Conservation (phyloP, 208 protist genomes). For the Crithidia bombi region DNA sequence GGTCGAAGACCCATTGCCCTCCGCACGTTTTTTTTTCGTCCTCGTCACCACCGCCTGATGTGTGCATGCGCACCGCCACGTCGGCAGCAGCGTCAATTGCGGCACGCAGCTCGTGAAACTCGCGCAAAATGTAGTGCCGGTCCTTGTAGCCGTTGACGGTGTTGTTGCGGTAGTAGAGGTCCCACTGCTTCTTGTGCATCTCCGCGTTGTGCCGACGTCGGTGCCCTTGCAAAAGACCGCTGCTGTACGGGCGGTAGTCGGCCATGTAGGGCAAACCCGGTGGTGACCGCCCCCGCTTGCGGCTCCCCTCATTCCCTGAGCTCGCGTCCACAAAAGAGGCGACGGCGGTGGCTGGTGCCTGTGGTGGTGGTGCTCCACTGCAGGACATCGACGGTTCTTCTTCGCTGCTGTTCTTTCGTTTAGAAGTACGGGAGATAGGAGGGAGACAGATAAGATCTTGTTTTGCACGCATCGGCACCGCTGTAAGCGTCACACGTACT, state of each 20-base stretch:
- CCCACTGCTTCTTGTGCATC: slow-evolving; percentile 72
- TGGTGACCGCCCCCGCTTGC: slow-evolving; percentile 44
- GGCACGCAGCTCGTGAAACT: slow-evolving; percentile 79
- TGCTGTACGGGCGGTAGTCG: slow-evolving; percentile 83
- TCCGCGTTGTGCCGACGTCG: slow-evolving; percentile 18
- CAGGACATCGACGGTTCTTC: neutral
- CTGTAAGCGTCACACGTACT: no score
- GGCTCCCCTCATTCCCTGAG: neutral
- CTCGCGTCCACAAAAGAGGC: neutral
- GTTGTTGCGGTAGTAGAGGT: slow-evolving; percentile 92
- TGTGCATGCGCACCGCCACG: neutral
- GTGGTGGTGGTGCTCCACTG: neutral
- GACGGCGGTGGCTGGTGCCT: neutral
- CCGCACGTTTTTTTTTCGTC: slow-evolving; percentile 9
- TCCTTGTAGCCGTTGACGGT: slow-evolving; percentile 90
- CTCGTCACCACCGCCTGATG: neutral
- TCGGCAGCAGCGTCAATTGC: slow-evolving; percentile 40
- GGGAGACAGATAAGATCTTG: neutral
- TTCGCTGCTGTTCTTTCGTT: neutral
- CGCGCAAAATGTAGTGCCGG: slow-evolving; percentile 87
- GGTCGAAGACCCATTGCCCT: no score
- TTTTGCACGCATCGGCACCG: no score
- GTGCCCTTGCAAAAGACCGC: slow-evolving; percentile 42
- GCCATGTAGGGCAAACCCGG: slow-evolving; percentile 65
- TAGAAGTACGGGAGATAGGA: neutral